These are phyloP conservation scores for Sphagnum fallax DNA, from an alignment of 228 moss, liverwort and hornwort genomes.

Conservation along the genomic window DNA sequence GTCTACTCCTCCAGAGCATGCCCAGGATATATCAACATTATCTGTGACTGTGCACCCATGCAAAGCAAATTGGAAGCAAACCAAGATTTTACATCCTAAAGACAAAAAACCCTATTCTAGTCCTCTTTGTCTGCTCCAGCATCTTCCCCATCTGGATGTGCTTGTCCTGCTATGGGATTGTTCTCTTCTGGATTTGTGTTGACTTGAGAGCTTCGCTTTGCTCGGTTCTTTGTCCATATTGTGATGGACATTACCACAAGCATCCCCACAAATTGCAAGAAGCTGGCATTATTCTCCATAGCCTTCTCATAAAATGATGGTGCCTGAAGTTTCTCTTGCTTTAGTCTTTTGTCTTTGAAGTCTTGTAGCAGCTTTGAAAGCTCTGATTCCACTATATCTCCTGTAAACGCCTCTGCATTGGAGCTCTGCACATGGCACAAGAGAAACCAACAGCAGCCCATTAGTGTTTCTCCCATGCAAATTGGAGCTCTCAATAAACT, in stretches of 20 bases:
- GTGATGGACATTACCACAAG: conserved; percentile 33
- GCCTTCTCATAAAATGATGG: conserved; percentile 61
- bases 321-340: conserved; percentile 40
- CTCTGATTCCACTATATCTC: conserved; percentile 36
- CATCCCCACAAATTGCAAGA: conserved; percentile 36
- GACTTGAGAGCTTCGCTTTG: conserved; percentile 19
- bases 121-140: conserved; percentile 5
- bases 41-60: too few relatives aligned
- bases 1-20: too few relatives aligned
- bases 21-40: too few relatives aligned
- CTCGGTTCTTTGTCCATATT: conserved; percentile 46
- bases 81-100: too few relatives aligned
- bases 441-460: not conserved
- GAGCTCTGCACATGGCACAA: conserved; percentile 35
- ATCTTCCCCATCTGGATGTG: not conserved
- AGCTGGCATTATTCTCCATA: conserved; percentile 37
- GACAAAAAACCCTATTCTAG: not conserved
- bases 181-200: not conserved
- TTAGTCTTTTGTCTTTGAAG: conserved; percentile 44
- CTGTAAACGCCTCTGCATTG: conserved; percentile 49
- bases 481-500: not conserved
- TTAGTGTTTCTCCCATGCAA: not conserved
- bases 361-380: conserved; percentile 56
- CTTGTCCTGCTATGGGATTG: not conserved
- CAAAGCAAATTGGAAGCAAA: too few relatives aligned